A percentile compares a stretch with the other conserved stretches of the same genome.
phyloP scores from a whole-genome alignment of 129 eudicot genomes.

The Arctium minus region DNA sequence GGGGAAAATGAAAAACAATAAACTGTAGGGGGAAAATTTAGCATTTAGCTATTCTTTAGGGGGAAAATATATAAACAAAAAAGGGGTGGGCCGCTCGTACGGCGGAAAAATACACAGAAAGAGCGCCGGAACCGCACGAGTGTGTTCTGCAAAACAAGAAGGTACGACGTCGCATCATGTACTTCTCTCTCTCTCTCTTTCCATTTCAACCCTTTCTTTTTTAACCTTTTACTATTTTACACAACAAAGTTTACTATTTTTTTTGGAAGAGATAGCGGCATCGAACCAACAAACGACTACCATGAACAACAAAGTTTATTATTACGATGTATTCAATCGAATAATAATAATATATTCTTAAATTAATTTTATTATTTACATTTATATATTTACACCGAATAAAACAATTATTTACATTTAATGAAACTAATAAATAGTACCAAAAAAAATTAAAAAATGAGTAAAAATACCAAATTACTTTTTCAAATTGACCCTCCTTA shows the following conservation, averaged over 20 bases:
- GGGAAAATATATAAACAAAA: background rate
- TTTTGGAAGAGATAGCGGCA: no score
- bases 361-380: no score
- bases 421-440: background rate
- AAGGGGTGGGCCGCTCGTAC: slow-evolving; percentile 16
- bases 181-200: background rate
- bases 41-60: background rate
- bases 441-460: no score
- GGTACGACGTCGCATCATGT: background rate
- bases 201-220: background rate
- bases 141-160: slow-evolving; percentile 18
- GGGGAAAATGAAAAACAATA: background rate
- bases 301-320: no score
- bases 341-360: no score
- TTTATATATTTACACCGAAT: no score
- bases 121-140: slow-evolving; percentile 33
- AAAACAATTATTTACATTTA: no score
- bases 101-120: slow-evolving; percentile 18
- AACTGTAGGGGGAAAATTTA: background rate
- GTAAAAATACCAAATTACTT: no score
- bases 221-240: background rate
- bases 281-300: no score
- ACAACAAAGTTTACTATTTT: background rate
- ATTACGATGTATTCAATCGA: no score
- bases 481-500: no score